These are phyloP conservation scores for Phylloporus scabripes DNA, from an alignment of 768 basidiomycete genomes.

Conservation along the genomic window DNA sequence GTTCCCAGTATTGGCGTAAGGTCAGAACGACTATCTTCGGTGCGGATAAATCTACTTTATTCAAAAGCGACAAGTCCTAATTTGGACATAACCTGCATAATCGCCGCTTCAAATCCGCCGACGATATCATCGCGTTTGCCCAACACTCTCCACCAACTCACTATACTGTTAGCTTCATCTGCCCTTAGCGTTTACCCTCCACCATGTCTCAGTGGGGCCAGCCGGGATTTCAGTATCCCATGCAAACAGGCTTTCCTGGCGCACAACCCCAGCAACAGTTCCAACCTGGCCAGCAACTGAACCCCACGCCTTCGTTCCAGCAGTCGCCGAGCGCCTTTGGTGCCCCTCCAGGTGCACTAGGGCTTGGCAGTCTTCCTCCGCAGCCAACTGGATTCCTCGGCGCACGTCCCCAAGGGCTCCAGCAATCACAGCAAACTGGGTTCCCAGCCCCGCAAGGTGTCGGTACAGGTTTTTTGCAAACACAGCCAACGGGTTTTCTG, in stretches of 20 bases:
- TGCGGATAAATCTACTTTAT: neutral
- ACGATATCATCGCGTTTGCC: neutral
- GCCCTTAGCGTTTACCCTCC: neutral
- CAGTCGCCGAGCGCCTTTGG: constrained; percentile 35
- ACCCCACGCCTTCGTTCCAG: constrained; percentile 35
- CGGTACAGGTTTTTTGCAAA: constrained; percentile 36
- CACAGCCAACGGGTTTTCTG: constrained; percentile 49
- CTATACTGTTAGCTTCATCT: neutral
- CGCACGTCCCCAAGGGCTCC: constrained; percentile 36
- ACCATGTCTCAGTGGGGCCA: constrained; percentile 78
- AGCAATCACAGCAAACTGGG: constrained; percentile 34
- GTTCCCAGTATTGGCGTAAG: no score
- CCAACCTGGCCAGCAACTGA: constrained; percentile 31
- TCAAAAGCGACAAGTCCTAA: neutral
- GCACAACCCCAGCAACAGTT: constrained; percentile 40
- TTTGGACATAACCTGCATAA: neutral
- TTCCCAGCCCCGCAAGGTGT: constrained; percentile 34
- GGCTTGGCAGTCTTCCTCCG: constrained; percentile 41
- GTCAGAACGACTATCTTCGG: no score
- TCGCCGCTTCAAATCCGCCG: neutral
- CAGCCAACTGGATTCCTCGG: constrained; percentile 57
- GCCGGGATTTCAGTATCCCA: constrained; percentile 65
- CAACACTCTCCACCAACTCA: neutral
- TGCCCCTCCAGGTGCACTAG: constrained; percentile 21
- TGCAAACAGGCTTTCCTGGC: constrained; percentile 62